phyloP scores from a whole-genome alignment of 805 yeast genomes.

The Sugiyamaella boreocaroliniensis region DNA sequence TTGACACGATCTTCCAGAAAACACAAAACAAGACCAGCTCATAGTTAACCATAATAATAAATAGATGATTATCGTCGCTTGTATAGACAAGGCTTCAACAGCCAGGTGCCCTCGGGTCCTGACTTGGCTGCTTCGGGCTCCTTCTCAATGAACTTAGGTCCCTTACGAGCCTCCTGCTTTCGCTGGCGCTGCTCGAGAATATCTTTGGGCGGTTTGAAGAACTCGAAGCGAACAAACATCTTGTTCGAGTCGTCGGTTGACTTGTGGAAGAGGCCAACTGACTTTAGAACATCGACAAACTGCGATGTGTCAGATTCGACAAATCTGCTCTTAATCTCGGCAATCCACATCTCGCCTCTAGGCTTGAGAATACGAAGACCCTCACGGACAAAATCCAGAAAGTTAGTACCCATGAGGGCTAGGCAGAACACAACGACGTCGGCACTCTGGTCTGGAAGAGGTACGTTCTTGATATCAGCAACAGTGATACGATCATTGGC shows the following conservation, averaged over 20 bases:
- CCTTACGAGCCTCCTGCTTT: conserved; percentile 18
- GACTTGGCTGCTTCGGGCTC: conserved; percentile 54
- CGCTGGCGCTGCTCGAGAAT: conserved; percentile 54
- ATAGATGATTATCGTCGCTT: conserved; percentile 57
- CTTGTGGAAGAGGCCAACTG: conserved; percentile 80
- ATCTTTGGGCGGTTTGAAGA: conserved; percentile 75
- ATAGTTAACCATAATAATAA: not conserved
- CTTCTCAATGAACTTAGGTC: conserved; percentile 51
- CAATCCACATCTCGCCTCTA: conserved; percentile 93
- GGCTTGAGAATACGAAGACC: conserved; percentile 84
- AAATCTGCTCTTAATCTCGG: conserved; percentile 92
- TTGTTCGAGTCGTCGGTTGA: conserved; percentile 79
- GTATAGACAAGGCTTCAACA: conserved; percentile 92
- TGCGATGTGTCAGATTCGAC: conserved; percentile 50
- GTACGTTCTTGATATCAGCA: conserved; percentile 92
- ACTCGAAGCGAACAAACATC: conserved; percentile 93
- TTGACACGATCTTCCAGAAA: conserved; percentile 58
- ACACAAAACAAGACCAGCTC: conserved; percentile 2
- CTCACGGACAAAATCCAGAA: conserved; percentile 83
- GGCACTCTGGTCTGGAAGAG: conserved; percentile 70
- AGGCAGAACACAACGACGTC: conserved; percentile 88
- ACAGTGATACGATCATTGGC: conserved; percentile 88
- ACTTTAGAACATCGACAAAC: conserved; percentile 70
- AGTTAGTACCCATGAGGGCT: conserved; percentile 96
- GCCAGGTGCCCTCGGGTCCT: conserved; percentile 82